Evolutionary conservation across 2,329 filamentous ascomycete species (phyloP).

Genomic region (Neofusicoccum cordaticola): DNA sequence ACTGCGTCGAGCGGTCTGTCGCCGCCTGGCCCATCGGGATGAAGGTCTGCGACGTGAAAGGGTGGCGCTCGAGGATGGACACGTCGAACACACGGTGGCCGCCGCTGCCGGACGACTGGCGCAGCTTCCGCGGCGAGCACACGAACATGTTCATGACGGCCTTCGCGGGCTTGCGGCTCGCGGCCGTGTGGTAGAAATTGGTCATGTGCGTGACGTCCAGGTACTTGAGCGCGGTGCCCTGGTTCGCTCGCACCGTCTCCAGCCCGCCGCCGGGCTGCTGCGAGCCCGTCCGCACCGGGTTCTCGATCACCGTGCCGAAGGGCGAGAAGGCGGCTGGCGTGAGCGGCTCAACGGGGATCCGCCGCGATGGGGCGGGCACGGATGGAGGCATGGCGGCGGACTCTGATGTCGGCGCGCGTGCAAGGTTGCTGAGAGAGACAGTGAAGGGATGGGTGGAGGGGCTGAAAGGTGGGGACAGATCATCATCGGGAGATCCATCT

Average conservation of each 20-base stretch:
- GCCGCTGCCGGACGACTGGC: conserved; percentile 23
- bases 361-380: conserved; percentile 39
- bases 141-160: conserved; percentile 86
- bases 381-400: conserved; percentile 27
- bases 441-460: neutral
- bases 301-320: conserved; percentile 81
- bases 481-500: neutral
- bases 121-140: conserved; percentile 65
- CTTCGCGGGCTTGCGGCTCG: conserved; percentile 55
- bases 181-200: conserved; percentile 67
- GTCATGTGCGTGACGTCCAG: conserved; percentile 70
- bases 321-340: conserved; percentile 66
- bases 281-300: conserved; percentile 56
- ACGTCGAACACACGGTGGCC: conserved; percentile 58
- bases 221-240: conserved; percentile 86
- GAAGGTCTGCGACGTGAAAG: conserved; percentile 93
- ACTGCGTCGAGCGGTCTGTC: conserved; percentile 51
- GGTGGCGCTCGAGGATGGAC: conserved; percentile 80
- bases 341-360: conserved; percentile 63
- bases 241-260: conserved; percentile 65
- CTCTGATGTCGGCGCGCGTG: neutral
- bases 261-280: conserved; percentile 40
- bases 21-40: conserved; percentile 64
- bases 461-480: neutral
- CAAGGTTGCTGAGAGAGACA: neutral